Base-by-base conservation (phyloP, 768 basidiomycete species). In the Ramaria sp. region DNA sequence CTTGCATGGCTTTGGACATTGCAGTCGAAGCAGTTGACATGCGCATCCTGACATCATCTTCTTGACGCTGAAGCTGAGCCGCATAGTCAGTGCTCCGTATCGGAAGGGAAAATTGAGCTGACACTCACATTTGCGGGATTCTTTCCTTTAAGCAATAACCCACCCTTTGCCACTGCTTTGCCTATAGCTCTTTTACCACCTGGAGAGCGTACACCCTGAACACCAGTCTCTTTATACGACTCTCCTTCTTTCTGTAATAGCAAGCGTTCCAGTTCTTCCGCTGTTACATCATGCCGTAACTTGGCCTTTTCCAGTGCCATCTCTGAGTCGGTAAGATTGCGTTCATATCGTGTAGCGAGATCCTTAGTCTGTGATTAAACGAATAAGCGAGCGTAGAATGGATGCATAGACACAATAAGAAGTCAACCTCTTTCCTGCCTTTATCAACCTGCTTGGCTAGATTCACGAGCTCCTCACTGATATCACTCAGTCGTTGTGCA, bases 161-260 rank as follows among this genome's bases (percentile, higher is more conserved):
- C 91, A 8, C 92, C 92, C 66, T 91, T 95, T 6, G 85, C 85
- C 13, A 95, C 89, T 5, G 90, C 93, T 66, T 91, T 95, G 18
- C 89, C 91, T 48, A 96, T 81, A 1, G 73, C 89, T 50, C 90
- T 79, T 66, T 92, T 93, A 2, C 88, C 81, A 16, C 78, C 78
- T 7, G 78, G 78, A 12, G 78, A 66, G 42, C 83, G 79, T 22
- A 71, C 71, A 34, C 34, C 34, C 61, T 87, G 85, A 13, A 87
- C 72, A 5, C 73, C 79, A 50, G 82, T 87, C 57, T 95, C 92
- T 62, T 87, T 90, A 47, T 88, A 67, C 9, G 85, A 85, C 67
- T 98, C 96, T 15, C 96, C 96, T 65, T 97, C 94, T 67, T 98
- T 98, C 66, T 91, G 84, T 8, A 98, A 71, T 1, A 99, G 72